A percentile compares a stretch with the other conserved stretches of the same genome.
These are phyloP conservation scores for Plectosphaerella cucumerina DNA, from an alignment of 2,329 filamentous ascomycete species.

Conservation along the genomic window DNA sequence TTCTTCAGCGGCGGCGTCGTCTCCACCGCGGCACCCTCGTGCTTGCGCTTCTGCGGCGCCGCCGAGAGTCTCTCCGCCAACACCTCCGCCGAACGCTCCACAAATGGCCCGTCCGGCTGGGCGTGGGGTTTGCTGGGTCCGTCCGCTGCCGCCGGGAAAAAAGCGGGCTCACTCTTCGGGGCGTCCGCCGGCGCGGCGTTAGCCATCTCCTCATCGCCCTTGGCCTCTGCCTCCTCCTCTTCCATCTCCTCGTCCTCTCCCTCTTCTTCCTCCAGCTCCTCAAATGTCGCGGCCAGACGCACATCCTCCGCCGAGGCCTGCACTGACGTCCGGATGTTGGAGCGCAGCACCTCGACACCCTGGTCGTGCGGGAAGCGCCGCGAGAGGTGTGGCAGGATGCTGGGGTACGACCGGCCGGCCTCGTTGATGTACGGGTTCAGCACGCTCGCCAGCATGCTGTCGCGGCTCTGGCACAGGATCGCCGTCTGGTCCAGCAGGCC, in stretches of 20 bases:
- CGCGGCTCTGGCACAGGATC: constrained; percentile 63
- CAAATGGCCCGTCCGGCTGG: constrained; percentile 27
- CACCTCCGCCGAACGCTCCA: constrained; percentile 16
- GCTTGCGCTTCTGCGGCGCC: constrained; percentile 36
- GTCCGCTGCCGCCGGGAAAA: constrained; percentile 5
- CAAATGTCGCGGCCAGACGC: constrained; percentile 11
- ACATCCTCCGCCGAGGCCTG: constrained; percentile 5
- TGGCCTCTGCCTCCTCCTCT: constrained; percentile 27
- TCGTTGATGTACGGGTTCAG: constrained; percentile 69
- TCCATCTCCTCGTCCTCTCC: constrained; percentile 41
- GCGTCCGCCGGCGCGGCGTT: neutral
- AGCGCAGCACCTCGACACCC: constrained; percentile 67
- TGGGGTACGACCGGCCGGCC: constrained; percentile 62
- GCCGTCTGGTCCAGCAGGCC: constrained; percentile 77
- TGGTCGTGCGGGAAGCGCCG: constrained; percentile 59
- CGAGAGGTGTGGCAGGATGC: constrained; percentile 75
- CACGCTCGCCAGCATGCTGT: constrained; percentile 76
- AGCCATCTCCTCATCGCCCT: constrained; percentile 25
- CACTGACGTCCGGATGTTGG: constrained; percentile 45
- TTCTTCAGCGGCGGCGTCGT: constrained; percentile 17
- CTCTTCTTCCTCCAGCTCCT: constrained; percentile 30
- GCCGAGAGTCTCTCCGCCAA: constrained; percentile 3
- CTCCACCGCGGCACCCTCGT: constrained; percentile 20
- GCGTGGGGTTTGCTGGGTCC: constrained; percentile 14
- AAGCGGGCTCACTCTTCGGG: constrained; percentile 1